A percentile compares a stretch with the other conserved stretches of the same genome.
These are phyloP conservation scores for Fusarium solani-melongenae DNA, from an alignment of 2,329 filamentous ascomycete genomes.

Conservation along the genomic window DNA sequence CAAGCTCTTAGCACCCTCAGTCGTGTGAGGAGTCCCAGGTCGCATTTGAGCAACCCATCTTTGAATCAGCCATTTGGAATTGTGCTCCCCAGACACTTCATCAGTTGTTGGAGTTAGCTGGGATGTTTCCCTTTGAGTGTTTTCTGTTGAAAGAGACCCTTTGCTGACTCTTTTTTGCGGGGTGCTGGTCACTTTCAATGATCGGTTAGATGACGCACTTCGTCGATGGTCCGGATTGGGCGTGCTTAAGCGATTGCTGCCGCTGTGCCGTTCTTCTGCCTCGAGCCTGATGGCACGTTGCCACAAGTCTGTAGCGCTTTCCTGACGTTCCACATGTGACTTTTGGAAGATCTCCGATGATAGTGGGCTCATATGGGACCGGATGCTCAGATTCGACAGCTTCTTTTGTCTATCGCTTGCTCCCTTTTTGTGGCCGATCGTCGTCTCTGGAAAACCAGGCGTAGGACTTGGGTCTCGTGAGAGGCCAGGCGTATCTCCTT, in stretches of 20 bases:
- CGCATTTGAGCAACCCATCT: slow-evolving; percentile 35
- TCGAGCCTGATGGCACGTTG: slow-evolving; percentile 43
- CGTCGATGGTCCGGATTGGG: neutral
- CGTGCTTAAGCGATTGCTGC: slow-evolving; percentile 11
- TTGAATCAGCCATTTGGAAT: slow-evolving; percentile 32
- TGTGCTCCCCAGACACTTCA: slow-evolving; percentile 12
- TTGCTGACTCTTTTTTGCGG: slow-evolving; percentile 7
- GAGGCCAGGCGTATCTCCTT: neutral
- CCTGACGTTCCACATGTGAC: slow-evolving; percentile 18
- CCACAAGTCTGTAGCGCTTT: slow-evolving; percentile 44
- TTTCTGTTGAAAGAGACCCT: neutral
- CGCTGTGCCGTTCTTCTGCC: slow-evolving; percentile 29
- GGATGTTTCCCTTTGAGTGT: slow-evolving; percentile 7
- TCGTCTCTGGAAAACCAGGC: neutral
- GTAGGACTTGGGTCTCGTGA: neutral
- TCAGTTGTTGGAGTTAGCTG: slow-evolving; percentile 25
- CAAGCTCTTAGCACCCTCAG: neutral
- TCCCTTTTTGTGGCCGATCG: neutral
- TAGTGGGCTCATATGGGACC: slow-evolving; percentile 16
- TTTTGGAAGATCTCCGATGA: slow-evolving; percentile 17
- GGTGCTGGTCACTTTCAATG: neutral
- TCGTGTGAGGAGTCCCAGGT: neutral
- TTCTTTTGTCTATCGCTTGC: slow-evolving; percentile 18
- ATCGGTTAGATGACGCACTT: neutral
- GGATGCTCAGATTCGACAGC: slow-evolving; percentile 32